A percentile compares a stretch with the other conserved stretches of the same genome.
These are phyloP conservation scores for Fennellomyces sp. DNA, from an alignment of 371 early-diverging fungal genomes.

Conservation along the genomic window DNA sequence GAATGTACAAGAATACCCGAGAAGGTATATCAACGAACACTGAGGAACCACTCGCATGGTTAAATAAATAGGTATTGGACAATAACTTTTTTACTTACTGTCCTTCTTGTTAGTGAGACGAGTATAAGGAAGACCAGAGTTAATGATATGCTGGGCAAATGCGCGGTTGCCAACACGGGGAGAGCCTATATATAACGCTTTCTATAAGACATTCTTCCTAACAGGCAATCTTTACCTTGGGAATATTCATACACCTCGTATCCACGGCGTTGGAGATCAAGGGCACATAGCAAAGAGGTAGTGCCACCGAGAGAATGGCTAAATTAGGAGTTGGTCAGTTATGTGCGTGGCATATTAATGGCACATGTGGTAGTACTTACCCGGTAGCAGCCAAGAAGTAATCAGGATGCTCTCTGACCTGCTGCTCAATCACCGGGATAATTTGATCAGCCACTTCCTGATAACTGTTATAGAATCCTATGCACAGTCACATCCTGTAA, in stretches of 20 bases:
- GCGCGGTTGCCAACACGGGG: constrained; percentile 24
- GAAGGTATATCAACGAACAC: constrained; percentile 24
- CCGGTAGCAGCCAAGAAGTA: constrained; percentile 21
- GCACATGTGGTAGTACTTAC: neutral
- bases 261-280: constrained; percentile 22
- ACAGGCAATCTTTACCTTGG: no score
- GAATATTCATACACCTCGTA: no score
- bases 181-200: no score
- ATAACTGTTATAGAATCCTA: constrained; percentile 18
- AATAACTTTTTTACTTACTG: constrained; percentile 10
- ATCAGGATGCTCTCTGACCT: constrained; percentile 15
- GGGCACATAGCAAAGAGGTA: constrained; percentile 15
- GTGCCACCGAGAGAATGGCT: constrained; percentile 27
- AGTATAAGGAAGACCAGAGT: constrained; percentile 2
- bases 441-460: constrained; percentile 9
- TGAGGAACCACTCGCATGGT: no score
- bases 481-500: neutral
- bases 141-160: constrained; percentile 19
- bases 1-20: constrained; percentile 10
- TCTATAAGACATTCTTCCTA: no score
- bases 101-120: constrained; percentile 17
- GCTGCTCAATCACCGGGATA: constrained; percentile 2
- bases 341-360: no score
- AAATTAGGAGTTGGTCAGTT: no score
- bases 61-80: no score